Base-by-base conservation (phyloP, 805 yeast genomes). In the Spathaspora girioi region DNA sequence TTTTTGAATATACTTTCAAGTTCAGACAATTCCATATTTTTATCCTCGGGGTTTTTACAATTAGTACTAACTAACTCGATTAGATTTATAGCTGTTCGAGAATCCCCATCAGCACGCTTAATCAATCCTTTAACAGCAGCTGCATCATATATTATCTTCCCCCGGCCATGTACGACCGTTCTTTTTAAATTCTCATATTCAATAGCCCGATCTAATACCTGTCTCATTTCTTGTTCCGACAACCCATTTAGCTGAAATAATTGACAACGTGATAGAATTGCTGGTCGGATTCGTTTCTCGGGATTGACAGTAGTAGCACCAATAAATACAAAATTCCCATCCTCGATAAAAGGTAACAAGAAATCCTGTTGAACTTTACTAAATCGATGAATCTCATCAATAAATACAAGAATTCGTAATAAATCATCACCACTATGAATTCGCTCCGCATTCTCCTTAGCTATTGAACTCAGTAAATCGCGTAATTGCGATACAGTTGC, bases 241-340 rank as follows among this genome's bases (percentile, higher is more conserved):
- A 91, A 73, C 51, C 79, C 78, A 45, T 80, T 73, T 54, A 94
- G 71, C 5, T 84, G 84, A 63, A 91, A 87, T 0, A 90, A 82
- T 52, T 91, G 85, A 61, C 97, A 89, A 51, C 99, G 71, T 5
- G 97, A 89, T 26, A 90, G 65, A 32, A 94, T 71, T 0, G 98
- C 97, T 50, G 86, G 81, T 54, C 91, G 84, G 42, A 94, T 69
- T 59, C 89, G 86, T 59, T 87, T 86, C 46, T 87, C 83, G 3
- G 97, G 97, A 62, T 91, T 90, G 59, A 90, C 96, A 0, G 98
- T 92, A 0, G 99, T 94, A n/a, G 98, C 97, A 5, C 99, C 99
- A 48, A 93, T 83, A 43, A 94, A 75, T 1, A 84, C 82, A 43
- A 92, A 82, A 49, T 82, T 82, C 2, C 98, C 98, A 27, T 80